Base-by-base conservation (phyloP, 2,329 filamentous ascomycete species). In the Colletotrichum sp. region DNA sequence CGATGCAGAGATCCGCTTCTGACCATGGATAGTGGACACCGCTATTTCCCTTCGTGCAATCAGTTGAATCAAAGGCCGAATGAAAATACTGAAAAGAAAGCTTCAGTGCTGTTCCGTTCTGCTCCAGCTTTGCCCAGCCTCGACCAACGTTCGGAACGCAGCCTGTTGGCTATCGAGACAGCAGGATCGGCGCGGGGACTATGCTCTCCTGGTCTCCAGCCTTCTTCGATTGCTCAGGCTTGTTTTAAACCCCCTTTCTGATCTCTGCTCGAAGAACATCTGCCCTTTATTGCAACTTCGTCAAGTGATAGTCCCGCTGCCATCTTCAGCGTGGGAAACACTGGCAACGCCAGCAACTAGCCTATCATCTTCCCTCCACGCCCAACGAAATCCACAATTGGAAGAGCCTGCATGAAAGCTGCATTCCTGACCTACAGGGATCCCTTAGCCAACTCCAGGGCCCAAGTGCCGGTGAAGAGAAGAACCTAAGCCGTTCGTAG, bases 391-490 rank as follows among this genome's bases (percentile, higher is more conserved):
- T 14, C 73, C 73, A 73, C 73, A 64, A 59, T 30, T 73, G 58
- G 56, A 68, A 75, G 69, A 73, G 58, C 73, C 73, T 75, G 69
- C 73, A 75, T 73, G n/a, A 63, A 48, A 74, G 38, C 65, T 74
- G 74, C 74, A 32, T 67, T 74, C 71, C 58, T 61, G 30, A 28
- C 30, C 66, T 74, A 62, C 74, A 76, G 66, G 74, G 71, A 58
- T 74, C 56, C 55, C 71, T 67, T 62, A 66, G 61, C 65, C 65
- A 74, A 76, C 63, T 28, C 14, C 74, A 76, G 66, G 62, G 48
- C 66, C 71, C 52, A 67, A 74, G 74, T 76, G 74, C 74, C 71
- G 74, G 71, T 76, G 65, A 71, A 71, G 71, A 71, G 71, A 75
- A 43, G 69, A 61, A 43, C 38, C 38, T 43, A 43, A 61, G 58